These are phyloP conservation scores for Dalbergia oliveri DNA, from an alignment of 306 rosid genomes.

Conservation along the genomic window DNA sequence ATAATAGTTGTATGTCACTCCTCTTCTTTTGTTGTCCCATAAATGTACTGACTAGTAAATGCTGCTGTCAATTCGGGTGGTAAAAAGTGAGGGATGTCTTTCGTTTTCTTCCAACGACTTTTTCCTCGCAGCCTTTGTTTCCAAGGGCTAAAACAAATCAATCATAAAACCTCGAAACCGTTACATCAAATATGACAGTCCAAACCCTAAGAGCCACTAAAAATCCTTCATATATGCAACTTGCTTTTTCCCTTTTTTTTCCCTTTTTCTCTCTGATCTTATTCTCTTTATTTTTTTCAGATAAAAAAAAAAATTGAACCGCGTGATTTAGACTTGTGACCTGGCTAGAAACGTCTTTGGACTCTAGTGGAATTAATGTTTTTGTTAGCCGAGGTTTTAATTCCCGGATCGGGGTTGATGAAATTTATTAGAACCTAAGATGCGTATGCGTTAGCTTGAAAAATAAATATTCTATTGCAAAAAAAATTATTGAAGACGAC, in stretches of 20 bases:
- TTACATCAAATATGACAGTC: conserved; percentile 36
- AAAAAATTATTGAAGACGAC: conserved; percentile 38
- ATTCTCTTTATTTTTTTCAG: neutral
- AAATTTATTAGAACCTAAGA: neutral
- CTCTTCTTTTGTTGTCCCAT: neutral
- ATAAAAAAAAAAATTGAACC: neutral
- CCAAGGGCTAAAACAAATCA: conserved; percentile 43
- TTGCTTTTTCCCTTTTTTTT: neutral
- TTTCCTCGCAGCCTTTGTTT: conserved; percentile 37
- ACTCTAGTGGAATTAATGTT: conserved; percentile 1
- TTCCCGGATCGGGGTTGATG: neutral
- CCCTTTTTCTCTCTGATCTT: neutral
- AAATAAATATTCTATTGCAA: conserved; percentile 2
- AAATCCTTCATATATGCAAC: conserved; percentile 30
- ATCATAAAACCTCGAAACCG: conserved; percentile 46
- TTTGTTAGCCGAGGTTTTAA: neutral
- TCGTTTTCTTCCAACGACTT: conserved; percentile 36
- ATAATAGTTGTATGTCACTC: no score
- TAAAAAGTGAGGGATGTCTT: conserved; percentile 44
- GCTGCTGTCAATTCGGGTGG: conserved; percentile 46
- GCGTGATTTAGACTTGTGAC: conserved; percentile 31
- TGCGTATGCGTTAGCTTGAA: neutral
- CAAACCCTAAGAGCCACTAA: conserved; percentile 45
- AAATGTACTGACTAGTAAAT: neutral
- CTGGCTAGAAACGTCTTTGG: conserved; percentile 2